Base-by-base conservation (phyloP, 768 basidiomycete genomes). In the Phaeotremella fagi region DNA sequence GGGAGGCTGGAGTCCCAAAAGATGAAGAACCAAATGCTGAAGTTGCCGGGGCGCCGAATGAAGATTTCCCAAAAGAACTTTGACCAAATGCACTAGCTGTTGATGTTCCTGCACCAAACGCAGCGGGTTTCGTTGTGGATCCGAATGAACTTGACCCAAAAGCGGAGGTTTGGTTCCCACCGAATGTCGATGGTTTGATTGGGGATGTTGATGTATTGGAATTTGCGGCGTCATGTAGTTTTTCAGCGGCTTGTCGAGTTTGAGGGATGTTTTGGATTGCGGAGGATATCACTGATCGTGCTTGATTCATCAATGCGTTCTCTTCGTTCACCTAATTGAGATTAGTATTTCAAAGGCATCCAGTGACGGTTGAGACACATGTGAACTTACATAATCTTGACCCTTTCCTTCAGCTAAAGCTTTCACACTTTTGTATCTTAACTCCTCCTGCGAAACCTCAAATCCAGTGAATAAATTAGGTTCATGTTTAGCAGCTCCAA, bases 381-480 rank as follows among this genome's bases (percentile, higher is more conserved):
- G 3, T 15, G n/a, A 12, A 78, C 85, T 59, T 60, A 88, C 89
- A 71, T 90, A 90, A 78, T 83, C 82, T 33, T 80, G 78, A 5
- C 77, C 59, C 45, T 79, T 83, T 18, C 83, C 83, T 6, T 78
- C 76, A 55, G 79, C 78, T 20, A 80, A 58, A 0, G 86, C 85
- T 6, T 77, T 72, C 2, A 78, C 77, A 4, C 86, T 86, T 57
- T 80, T 83, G 31, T 85, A 76, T 38, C 87, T 79, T 41, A 92
- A 74, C 72, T 95, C 90, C 64, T 92, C 90, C 0, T 81, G 81
- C 0, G 84, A 86, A 55, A 85, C 78, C 59, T 95, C 90, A 27
- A 85, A 72, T 2, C 82, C 83, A 7, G 75, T 50, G 16, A 95
- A 71, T 4, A 92, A 60, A 20, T 77, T 81, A 0, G 83, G 83